A percentile compares a stretch with the other conserved stretches of the same genome.
Conservation (phyloP, 176 grass and related monocot genomes). For the Oryza rufipogon region DNA sequence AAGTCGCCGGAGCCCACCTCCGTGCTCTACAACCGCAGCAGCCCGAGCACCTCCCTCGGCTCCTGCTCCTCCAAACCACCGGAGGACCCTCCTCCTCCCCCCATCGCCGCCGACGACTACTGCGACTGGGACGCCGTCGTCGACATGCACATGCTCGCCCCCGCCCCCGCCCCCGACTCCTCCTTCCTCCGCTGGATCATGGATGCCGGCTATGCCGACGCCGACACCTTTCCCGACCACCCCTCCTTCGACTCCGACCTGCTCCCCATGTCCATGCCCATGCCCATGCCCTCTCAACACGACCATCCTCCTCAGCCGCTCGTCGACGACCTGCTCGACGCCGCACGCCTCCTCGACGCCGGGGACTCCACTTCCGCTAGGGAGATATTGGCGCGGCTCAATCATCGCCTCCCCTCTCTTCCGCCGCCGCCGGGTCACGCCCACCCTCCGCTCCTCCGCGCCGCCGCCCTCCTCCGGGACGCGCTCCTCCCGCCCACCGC, state of each 20-base stretch:
- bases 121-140: not conserved
- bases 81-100: slow-evolving; percentile 1
- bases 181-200: slow-evolving; percentile 60
- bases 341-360: slow-evolving; percentile 37
- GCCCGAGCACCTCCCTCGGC: slow-evolving; percentile 45
- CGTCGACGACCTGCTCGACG: slow-evolving; percentile 58
- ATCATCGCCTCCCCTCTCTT: slow-evolving; percentile 49
- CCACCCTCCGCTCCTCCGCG: slow-evolving; percentile 50
- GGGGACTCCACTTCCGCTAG: slow-evolving; percentile 51
- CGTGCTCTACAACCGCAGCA: slow-evolving; percentile 60
- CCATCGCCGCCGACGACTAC: slow-evolving; percentile 42
- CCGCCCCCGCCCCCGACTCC: not conserved
- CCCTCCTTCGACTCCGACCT: slow-evolving; percentile 16
- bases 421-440: not conserved
- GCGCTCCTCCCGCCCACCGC: slow-evolving; percentile 33
- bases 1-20: slow-evolving; percentile 55
- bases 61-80: not conserved
- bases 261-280: no score
- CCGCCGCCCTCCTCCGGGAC: slow-evolving; percentile 46
- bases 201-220: slow-evolving; percentile 20
- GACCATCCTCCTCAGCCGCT: slow-evolving; percentile 13
- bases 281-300: not conserved
- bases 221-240: slow-evolving; percentile 17
- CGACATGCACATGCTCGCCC: slow-evolving; percentile 35
- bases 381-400: slow-evolving; percentile 80